Conservation (phyloP, 2,329 filamentous ascomycete species). For the Pseudogymnoascus sp. region DNA sequence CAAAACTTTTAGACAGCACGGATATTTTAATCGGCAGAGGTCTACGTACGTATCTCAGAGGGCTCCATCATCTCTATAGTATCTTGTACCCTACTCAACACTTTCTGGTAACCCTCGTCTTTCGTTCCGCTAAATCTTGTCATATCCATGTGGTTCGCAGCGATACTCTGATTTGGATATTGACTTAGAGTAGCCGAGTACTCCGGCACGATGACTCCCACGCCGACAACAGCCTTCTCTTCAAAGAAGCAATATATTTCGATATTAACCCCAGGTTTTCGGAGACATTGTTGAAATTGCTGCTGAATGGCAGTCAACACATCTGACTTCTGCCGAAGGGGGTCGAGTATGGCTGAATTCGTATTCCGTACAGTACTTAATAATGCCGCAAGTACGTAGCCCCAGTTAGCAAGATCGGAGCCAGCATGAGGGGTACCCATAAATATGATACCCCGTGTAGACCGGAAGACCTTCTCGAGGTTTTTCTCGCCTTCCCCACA, state of each 20-base stretch:
- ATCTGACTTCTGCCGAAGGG: slow-evolving; percentile 12
- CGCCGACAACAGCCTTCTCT: slow-evolving; percentile 10
- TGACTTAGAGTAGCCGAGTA: slow-evolving; percentile 11
- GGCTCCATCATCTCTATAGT: neutral
- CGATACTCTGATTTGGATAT: slow-evolving; percentile 16
- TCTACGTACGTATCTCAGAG: neutral
- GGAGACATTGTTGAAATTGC: slow-evolving; percentile 15
- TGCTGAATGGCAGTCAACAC: slow-evolving; percentile 12
- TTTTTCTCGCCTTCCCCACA: slow-evolving; percentile 11
- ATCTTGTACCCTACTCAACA: slow-evolving; percentile 13
- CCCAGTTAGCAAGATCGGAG: slow-evolving; percentile 14
- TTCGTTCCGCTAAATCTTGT: slow-evolving; percentile 15
- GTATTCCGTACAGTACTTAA: slow-evolving; percentile 8
- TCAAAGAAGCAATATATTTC: slow-evolving; percentile 14
- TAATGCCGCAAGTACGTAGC: slow-evolving; percentile 4
- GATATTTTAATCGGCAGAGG: no score
- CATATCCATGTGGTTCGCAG: slow-evolving; percentile 19
- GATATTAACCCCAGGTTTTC: slow-evolving; percentile 4
- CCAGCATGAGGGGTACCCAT: slow-evolving; percentile 20
- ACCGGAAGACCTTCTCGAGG: slow-evolving; percentile 13
- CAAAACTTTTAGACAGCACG: no score
- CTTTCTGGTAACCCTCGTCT: slow-evolving; percentile 15
- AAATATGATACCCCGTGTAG: slow-evolving; percentile 17
- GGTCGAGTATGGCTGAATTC: slow-evolving; percentile 10
- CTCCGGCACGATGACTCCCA: slow-evolving; percentile 13